Evolutionary conservation across 2,329 filamentous ascomycete species (phyloP).

Genomic region (Penicillium verrucosum): DNA sequence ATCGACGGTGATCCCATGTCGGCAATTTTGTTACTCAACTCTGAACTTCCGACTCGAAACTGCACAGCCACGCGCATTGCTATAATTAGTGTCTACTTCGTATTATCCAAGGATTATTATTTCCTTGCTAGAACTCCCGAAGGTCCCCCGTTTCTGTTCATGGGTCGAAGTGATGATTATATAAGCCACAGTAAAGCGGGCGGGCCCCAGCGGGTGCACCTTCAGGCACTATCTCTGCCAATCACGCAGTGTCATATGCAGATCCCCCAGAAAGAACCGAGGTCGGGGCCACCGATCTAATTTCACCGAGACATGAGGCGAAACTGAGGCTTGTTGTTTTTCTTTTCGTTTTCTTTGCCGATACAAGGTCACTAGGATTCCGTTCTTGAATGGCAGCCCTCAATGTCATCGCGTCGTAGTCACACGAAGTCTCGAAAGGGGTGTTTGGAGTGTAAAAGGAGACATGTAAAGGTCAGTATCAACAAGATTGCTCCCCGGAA

Average conservation of each 20-base stretch:
- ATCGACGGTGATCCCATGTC: no score
- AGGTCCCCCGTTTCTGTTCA: no score
- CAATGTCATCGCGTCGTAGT: slow-evolving; percentile 33
- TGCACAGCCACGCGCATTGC: no score
- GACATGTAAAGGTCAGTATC: slow-evolving; percentile 38
- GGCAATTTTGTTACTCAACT: no score
- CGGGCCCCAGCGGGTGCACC: no score
- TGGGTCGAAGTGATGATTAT: neutral
- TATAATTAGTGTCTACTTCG: no score
- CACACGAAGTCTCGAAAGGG: slow-evolving; percentile 43
- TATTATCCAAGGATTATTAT: no score
- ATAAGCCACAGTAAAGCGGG: neutral
- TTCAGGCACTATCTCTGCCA: neutral
- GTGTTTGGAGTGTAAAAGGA: slow-evolving; percentile 39
- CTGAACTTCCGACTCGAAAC: no score
- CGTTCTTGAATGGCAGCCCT: slow-evolving; percentile 4
- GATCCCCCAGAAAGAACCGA: slow-evolving; percentile 4
- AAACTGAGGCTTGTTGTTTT: neutral
- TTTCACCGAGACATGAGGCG: neutral
- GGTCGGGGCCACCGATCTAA: neutral
- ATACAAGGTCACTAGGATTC: neutral
- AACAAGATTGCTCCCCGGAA: neutral
- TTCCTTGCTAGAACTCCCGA: no score
- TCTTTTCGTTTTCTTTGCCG: neutral
- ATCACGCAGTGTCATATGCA: slow-evolving; percentile 3